phyloP scores from a whole-genome alignment of 1,284 basidiomycete species.

The Thelephora terrestris region DNA sequence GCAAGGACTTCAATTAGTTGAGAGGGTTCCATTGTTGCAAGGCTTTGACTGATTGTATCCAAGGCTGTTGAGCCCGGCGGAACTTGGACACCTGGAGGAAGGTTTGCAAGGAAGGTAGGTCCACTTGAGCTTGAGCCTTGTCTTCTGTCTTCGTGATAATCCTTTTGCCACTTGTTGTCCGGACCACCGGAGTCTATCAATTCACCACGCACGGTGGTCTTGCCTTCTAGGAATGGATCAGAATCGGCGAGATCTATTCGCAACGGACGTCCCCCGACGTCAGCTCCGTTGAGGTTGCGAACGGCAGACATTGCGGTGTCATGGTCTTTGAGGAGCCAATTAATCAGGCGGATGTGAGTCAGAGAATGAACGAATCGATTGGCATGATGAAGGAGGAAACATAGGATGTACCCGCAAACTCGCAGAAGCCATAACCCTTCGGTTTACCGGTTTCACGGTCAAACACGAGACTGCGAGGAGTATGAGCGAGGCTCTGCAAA shows the following conservation, averaged over 20 bases:
- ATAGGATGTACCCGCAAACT: slow-evolving; percentile 78
- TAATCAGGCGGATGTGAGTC: not conserved
- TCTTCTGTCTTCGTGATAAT: slow-evolving; percentile 22
- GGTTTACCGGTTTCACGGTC: slow-evolving; percentile 94
- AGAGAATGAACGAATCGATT: slow-evolving; percentile 1
- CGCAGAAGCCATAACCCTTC: slow-evolving; percentile 96
- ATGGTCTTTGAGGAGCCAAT: slow-evolving; percentile 52
- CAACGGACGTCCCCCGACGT: slow-evolving; percentile 61
- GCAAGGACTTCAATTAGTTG: slow-evolving; percentile 93
- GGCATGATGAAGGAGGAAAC: slow-evolving; percentile 13
- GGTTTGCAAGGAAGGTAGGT: slow-evolving; percentile 45
- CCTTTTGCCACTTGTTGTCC: slow-evolving; percentile 42
- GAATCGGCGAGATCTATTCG: slow-evolving; percentile 59
- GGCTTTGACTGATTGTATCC: slow-evolving; percentile 81
- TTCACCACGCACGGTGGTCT: slow-evolving; percentile 51
- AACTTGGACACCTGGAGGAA: slow-evolving; percentile 76
- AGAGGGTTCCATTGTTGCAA: slow-evolving; percentile 75
- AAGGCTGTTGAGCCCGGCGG: slow-evolving; percentile 68
- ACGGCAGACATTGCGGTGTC: slow-evolving; percentile 80
- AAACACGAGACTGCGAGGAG: slow-evolving; percentile 70
- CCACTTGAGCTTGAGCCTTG: slow-evolving; percentile 25
- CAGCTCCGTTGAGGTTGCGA: slow-evolving; percentile 65
- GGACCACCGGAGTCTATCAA: slow-evolving; percentile 50
- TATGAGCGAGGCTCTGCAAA: not conserved
- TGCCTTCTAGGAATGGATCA: slow-evolving; percentile 37